Evolutionary conservation across 2,329 filamentous ascomycete genomes (phyloP), one percentile per base, ranked within the genome.

Genomic region (Lasiodiplodia gonubiensis): DNA sequence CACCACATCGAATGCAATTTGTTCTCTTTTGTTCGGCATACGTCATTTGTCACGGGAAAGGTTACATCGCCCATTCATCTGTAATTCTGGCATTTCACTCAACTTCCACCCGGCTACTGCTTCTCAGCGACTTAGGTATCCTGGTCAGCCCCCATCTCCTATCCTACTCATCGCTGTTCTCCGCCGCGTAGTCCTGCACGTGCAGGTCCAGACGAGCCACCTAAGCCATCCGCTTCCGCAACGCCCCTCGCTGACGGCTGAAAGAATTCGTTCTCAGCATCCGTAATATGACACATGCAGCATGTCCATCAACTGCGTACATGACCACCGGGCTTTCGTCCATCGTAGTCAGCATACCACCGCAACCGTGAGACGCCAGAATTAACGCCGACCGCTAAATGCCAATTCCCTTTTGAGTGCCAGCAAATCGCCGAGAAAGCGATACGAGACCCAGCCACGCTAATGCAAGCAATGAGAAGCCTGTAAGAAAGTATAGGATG

Each of bases 361-460:
- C 59, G 46, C 59, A 63, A 63, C 59, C 59, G 21, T 37, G 49
- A 63, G 59, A 63, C 59, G 59, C 59, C 59, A 51, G 46, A 63
- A 48, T 21, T 33, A 78, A 79, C 76, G 76, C 77, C 77, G 64
- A 69, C 77, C 76, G 76, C 76, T 78, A 69, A 63, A 78, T 78
- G 75, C 76, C 72, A 67, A 73, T 68, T 35, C 27, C 59, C 59
- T 63, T 63, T 63, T 63, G 59, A 63, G 59, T 35, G 25, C 35
- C 59, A 63, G 59, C 59, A 63, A 33, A 35, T 49, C 25, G 59
- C 59, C 25, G 46, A 63, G 59, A 21, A 63, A 48, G 59, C 59
- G 59, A 63, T 63, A 63, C 69, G 61, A 71, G 27, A 66, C 68
- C 71, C 69, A 70, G 70, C 74, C 69, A 74, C 73, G 72, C 73